Evolutionary conservation across 441 rosid species (phyloP), one percentile per base, ranked within the genome.

Genomic region (Pelargonium australe): DNA sequence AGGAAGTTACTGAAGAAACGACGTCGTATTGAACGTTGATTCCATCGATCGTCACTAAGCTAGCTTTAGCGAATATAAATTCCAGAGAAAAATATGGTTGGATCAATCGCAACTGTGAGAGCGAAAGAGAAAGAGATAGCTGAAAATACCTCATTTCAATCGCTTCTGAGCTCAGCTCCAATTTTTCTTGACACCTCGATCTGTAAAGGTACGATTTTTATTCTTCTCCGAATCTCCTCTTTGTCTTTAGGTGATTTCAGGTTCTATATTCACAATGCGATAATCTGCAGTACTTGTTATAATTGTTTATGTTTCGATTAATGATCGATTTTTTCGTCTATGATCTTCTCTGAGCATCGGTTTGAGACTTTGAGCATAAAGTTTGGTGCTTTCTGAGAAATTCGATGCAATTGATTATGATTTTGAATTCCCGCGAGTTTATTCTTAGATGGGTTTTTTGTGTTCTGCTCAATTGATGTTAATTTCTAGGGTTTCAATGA

Each of bases 381-480:
- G 14, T 14, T 55, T 5, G 23, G 23, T 14, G 61, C 23, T 55
- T 55, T 47, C 6, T 55, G 61, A 14, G 61, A 55, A 16, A 55
- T 55, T 55, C 7, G 61, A n/a, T 14, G 23, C 23, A 13, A 55
- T 55, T 16, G 25, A 17, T 55, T 6, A 16, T 55, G 61, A 55
- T 55, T 55, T 55, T 55, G 61, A 55, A 5, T 19, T 16, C 61
- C 23, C 17, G 23, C 20, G 23, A 55, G 25, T 20, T 16, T 16
- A 55, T 55, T 55, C 61, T 55, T 55, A 5, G 61, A 55, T 55
- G 61, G 23, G 23, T 55, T 55, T 55, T 10, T 55, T 55, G 25
- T 55, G 61, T 55, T 16, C 19, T 55, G 61, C 61, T 55, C 0
- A 0, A 55, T 14, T 55, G 16, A 23, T 14, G 61, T 55, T 55